Percentiles rank a stretch among this genome's conserved stretches.
Evolutionary conservation across 2,329 filamentous ascomycete species (phyloP).

Genomic region (Aspergillus arachidicola): DNA sequence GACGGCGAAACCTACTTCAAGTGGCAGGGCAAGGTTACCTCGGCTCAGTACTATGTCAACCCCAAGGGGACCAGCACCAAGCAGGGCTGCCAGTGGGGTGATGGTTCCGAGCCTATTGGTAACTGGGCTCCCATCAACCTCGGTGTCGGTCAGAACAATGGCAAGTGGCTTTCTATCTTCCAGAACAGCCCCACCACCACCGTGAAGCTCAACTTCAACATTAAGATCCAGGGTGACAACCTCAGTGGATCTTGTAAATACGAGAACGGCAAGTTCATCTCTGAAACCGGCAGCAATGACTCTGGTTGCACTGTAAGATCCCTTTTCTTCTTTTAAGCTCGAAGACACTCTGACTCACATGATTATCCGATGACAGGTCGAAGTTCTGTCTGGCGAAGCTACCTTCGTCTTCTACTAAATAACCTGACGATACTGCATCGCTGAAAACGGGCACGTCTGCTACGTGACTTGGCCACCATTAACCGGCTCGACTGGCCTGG

Average conservation of each 20-base stretch:
- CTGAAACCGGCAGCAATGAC: constrained; percentile 49
- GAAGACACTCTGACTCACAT: not conserved
- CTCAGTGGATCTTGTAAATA: constrained; percentile 66
- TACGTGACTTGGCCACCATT: not conserved
- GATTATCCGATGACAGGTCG: constrained; percentile 42
- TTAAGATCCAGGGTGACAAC: constrained; percentile 72
- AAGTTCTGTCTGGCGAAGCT: constrained; percentile 53
- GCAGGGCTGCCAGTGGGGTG: constrained; percentile 77
- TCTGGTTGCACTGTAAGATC: constrained; percentile 80
- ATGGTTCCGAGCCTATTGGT: constrained; percentile 60
- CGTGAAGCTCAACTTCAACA: constrained; percentile 73
- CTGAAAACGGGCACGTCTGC: constrained; percentile 7
- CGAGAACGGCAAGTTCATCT: constrained; percentile 64
- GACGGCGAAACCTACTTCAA: constrained; percentile 72
- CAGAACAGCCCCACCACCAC: constrained; percentile 76
- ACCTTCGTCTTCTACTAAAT: constrained; percentile 50
- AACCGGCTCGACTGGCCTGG: constrained; percentile 1
- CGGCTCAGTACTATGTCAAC: constrained; percentile 97
- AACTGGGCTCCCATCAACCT: constrained; percentile 90
- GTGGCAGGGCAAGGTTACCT: constrained; percentile 74
- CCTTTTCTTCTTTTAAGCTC: not conserved
- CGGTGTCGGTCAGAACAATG: constrained; percentile 72
- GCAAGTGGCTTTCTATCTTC: constrained; percentile 83
- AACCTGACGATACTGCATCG: constrained; percentile 13
- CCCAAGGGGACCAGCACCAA: constrained; percentile 67